phyloP scores from a whole-genome alignment of 2,329 filamentous ascomycete species.

The Scedosporium apiospermum region DNA sequence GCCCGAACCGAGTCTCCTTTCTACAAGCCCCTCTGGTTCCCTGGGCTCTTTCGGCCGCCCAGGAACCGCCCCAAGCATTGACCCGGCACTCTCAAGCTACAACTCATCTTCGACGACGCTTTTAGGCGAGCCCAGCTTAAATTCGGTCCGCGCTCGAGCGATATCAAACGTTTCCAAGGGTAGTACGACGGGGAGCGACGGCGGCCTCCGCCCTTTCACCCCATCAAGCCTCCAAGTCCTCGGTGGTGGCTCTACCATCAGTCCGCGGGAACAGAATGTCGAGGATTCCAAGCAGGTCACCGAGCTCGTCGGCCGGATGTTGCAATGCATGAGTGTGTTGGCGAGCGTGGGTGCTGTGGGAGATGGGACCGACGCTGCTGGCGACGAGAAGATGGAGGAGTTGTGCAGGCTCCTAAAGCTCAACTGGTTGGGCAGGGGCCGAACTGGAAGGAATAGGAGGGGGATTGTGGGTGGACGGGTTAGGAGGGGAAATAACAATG shows the following conservation, averaged over 20 bases:
- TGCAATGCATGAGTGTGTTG: conserved; percentile 91
- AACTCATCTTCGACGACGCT: conserved; percentile 73
- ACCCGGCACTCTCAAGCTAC: conserved; percentile 62
- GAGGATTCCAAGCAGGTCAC: conserved; percentile 73
- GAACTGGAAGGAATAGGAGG: conserved; percentile 79
- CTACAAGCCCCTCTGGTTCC: conserved; percentile 41
- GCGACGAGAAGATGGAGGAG: conserved; percentile 70
- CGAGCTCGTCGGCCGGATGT: conserved; percentile 88
- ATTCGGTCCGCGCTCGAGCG: conserved; percentile 61
- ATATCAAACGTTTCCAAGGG: conserved; percentile 74
- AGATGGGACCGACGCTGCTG: conserved; percentile 52
- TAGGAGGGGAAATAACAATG: conserved; percentile 22
- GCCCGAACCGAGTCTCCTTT: conserved; percentile 35
- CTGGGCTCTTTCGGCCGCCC: conserved; percentile 43
- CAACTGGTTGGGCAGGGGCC: conserved; percentile 87
- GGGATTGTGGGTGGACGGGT: conserved; percentile 72
- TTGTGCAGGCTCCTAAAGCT: conserved; percentile 83
- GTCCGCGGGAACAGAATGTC: conserved; percentile 47
- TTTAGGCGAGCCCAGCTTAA: conserved; percentile 52
- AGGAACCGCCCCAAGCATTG: conserved; percentile 65
- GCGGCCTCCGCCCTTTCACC: conserved; percentile 39
- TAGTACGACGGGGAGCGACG: conserved; percentile 34
- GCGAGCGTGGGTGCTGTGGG: conserved; percentile 51
- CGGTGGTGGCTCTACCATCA: conserved; percentile 17
- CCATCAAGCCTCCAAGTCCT: conserved; percentile 29